Percentiles rank a stretch among this genome's conserved stretches.
Conservation (phyloP, 2,329 filamentous ascomycete genomes). For the Neoarthrinium moseri region DNA sequence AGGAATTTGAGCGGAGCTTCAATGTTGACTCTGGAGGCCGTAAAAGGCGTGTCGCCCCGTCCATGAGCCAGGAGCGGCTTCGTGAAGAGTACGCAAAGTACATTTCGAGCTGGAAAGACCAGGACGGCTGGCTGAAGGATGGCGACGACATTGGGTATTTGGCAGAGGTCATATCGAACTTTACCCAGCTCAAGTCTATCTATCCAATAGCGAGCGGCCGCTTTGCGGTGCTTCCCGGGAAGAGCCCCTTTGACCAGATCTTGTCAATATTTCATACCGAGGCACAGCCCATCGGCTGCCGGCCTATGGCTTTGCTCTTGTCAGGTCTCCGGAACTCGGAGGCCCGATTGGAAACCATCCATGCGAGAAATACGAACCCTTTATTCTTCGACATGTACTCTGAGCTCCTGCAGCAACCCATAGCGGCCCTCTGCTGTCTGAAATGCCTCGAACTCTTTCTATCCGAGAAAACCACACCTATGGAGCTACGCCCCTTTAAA, state of each 20-base stretch:
- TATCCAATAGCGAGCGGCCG: neutral
- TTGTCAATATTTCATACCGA: neutral
- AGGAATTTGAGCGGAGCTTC: neutral
- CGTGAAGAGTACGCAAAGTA: neutral
- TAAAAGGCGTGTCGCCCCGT: slow-evolving; percentile 4
- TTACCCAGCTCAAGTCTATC: neutral
- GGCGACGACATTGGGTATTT: neutral
- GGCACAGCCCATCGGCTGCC: neutral
- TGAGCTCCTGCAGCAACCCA: too few species aligned
- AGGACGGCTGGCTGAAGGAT: neutral
- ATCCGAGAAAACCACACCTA: too few species aligned
- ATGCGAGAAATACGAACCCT: too few species aligned
- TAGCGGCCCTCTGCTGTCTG: too few species aligned
- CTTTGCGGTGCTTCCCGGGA: neutral
- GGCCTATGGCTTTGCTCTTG: neutral
- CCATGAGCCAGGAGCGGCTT: neutral
- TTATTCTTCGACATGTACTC: too few species aligned
- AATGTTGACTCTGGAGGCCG: neutral
- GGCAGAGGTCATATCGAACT: neutral
- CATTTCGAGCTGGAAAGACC: neutral
- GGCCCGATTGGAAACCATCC: neutral
- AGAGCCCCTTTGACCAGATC: neutral
- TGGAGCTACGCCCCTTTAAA: too few species aligned
- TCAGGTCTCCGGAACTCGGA: neutral
- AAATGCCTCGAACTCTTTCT: too few species aligned